Conservation (phyloP, 2,329 filamentous ascomycete species). For the Zymoseptoria passerinii region DNA sequence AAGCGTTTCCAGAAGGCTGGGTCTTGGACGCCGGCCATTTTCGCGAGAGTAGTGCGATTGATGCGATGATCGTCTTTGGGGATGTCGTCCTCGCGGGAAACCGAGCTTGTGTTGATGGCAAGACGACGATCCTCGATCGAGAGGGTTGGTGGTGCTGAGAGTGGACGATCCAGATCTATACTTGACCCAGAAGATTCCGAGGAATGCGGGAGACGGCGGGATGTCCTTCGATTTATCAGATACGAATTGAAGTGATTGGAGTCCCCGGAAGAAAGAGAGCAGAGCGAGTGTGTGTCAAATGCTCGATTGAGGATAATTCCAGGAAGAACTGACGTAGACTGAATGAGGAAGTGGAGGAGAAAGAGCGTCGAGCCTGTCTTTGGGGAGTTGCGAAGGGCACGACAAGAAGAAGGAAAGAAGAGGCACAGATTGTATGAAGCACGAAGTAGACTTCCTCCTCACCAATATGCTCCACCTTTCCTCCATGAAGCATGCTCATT, state of each 20-base stretch:
- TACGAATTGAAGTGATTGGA: too few relatives aligned
- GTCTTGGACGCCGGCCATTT: conserved; percentile 47
- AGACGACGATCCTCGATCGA: not conserved
- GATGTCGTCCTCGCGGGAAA: not conserved
- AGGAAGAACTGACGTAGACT: not conserved
- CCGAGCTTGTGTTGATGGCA: not conserved
- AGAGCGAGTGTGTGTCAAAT: not conserved
- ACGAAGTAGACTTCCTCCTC: not conserved
- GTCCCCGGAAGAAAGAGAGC: not conserved
- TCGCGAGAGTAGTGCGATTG: not conserved
- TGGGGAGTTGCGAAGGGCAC: too few relatives aligned
- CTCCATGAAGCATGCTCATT: too few relatives aligned
- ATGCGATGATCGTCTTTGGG: too few relatives aligned
- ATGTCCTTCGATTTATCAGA: not conserved
- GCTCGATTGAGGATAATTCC: not conserved
- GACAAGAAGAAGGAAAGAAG: not conserved
- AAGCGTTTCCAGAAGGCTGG: conserved; percentile 55
- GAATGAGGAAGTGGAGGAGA: not conserved
- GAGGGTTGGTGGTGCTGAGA: not conserved
- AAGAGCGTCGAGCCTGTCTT: too few relatives aligned
- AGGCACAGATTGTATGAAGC: not conserved
- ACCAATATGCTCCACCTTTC: not conserved
- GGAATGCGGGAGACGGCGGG: not conserved
- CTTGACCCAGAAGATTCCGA: not conserved
- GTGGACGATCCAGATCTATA: not conserved